phyloP scores from a whole-genome alignment of 441 rosid species.

The Adansonia grandidieri region DNA sequence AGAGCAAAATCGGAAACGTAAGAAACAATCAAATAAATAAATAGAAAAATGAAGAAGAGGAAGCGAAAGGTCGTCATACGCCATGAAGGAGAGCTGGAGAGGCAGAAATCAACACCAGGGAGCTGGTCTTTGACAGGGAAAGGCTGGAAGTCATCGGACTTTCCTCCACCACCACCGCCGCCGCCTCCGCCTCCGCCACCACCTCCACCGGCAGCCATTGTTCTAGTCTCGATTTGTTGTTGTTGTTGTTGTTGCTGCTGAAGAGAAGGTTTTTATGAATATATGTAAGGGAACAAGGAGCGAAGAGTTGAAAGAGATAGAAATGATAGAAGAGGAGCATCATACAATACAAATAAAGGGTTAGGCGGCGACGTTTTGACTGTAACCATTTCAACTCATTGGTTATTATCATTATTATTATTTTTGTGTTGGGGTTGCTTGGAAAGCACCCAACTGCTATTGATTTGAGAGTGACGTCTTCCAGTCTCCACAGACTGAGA shows the following conservation, averaged over 20 bases:
- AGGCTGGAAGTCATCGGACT: constrained; percentile 66
- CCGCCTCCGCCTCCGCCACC: constrained; percentile 32
- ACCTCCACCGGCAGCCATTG: constrained; percentile 38
- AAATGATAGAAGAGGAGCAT: not conserved
- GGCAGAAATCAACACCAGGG: constrained; percentile 76
- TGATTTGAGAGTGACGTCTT: not conserved
- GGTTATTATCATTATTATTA: not conserved
- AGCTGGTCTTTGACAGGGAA: constrained; percentile 83
- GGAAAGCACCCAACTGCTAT: constrained; percentile 24
- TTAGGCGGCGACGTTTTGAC: constrained; percentile 33
- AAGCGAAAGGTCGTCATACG: constrained; percentile 37
- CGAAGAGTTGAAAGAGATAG: not conserved
- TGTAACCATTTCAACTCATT: not conserved
- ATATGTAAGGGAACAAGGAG: not conserved
- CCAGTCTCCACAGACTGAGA: not conserved
- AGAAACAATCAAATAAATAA: not conserved
- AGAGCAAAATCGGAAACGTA: not conserved
- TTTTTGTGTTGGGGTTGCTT: not conserved
- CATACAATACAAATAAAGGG: not conserved
- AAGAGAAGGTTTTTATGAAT: not conserved
- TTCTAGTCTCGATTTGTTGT: not conserved
- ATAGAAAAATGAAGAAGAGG: not conserved
- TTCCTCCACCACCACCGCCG: constrained; percentile 39
- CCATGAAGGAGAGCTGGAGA: constrained; percentile 81
- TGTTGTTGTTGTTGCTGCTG: not conserved